phyloP scores from a whole-genome alignment of 2,329 filamentous ascomycete genomes.

The Fusarium buxicola region DNA sequence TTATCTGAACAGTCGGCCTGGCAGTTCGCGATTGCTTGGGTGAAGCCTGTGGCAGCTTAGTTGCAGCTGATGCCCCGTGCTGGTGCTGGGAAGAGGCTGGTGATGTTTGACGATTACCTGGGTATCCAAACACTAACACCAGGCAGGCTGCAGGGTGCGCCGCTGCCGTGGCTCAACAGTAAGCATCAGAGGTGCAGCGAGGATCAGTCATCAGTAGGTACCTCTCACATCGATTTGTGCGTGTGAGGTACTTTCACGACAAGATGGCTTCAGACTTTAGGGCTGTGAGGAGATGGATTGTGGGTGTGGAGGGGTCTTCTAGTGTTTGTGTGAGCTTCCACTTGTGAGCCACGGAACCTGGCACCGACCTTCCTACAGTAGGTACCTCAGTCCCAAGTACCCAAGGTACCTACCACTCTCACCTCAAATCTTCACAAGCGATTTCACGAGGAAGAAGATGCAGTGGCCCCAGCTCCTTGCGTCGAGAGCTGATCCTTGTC shows the following conservation, averaged over 20 bases:
- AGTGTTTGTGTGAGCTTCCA: neutral
- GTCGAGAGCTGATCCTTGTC: conserved; percentile 28
- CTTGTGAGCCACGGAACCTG: conserved; percentile 16
- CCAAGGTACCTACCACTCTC: neutral
- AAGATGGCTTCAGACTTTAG: conserved; percentile 3
- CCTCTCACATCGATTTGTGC: neutral
- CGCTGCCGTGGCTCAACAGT: conserved; percentile 22
- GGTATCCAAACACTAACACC: conserved; percentile 7
- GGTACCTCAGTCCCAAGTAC: conserved; percentile 33
- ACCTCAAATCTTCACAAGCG: conserved; percentile 13
- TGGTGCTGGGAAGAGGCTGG: conserved; percentile 9
- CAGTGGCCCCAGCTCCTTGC: conserved; percentile 39
- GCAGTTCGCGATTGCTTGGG: conserved; percentile 7
- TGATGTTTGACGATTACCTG: conserved; percentile 11
- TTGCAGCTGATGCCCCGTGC: conserved; percentile 14
- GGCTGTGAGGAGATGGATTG: neutral
- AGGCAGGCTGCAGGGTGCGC: conserved; percentile 20
- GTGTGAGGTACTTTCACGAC: conserved; percentile 5
- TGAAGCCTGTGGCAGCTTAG: conserved; percentile 7
- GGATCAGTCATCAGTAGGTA: conserved; percentile 23
- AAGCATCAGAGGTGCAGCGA: conserved; percentile 10
- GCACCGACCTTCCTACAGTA: conserved; percentile 13
- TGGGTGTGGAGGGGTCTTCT: conserved; percentile 16
- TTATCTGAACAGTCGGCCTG: conserved; percentile 1
- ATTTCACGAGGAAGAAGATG: conserved; percentile 24